Evolutionary conservation across 805 yeast genomes (phyloP), one percentile per base, ranked within the genome.

Genomic region (Novakomyces olei): DNA sequence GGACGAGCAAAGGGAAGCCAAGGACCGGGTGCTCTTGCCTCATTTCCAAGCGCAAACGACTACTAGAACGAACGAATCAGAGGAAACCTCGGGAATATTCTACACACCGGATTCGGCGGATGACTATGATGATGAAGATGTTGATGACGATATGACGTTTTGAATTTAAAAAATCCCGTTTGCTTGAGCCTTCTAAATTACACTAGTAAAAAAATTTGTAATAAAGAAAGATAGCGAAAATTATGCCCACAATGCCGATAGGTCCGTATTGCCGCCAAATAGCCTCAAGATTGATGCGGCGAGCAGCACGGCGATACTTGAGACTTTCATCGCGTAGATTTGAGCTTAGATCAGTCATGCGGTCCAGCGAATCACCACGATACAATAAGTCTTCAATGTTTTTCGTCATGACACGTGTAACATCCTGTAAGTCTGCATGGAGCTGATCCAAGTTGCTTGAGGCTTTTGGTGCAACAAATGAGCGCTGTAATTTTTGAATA

Each of bases 341-440:
- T 7, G 73, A 67, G 22, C 93, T 77, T 47, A 88, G 61, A 48
- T 88, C 94, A 37, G 79, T 69, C 85, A 88, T 78, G 40, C 54
- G 44, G 51, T 88, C 96, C 42, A 88, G 63, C 5, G 83, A 73
- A 50, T 88, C 96, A 8, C 99, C 99, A 47, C 99, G 65, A 53
- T 85, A 83, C 25, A 88, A 62, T 41, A 88, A 59, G 53, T 88
- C 98, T 51, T 88, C 96, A 37, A 88, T 88, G 52, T 88, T 88
- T 46, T 85, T 85, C 38, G 92, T 80, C 92, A 88, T 78, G 36
- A 88, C 91, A 41, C 78, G 71, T 44, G 85, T 81, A 30, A 88
- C 98, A 46, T 91, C 99, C 32, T 76, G 80, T 41, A 88, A 59
- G 44, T 88, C 98, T 30, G 68, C 66, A 51, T 85, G 83, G 41